Conservation (phyloP, 768 basidiomycete species). For the Gymnopilus junonius region DNA sequence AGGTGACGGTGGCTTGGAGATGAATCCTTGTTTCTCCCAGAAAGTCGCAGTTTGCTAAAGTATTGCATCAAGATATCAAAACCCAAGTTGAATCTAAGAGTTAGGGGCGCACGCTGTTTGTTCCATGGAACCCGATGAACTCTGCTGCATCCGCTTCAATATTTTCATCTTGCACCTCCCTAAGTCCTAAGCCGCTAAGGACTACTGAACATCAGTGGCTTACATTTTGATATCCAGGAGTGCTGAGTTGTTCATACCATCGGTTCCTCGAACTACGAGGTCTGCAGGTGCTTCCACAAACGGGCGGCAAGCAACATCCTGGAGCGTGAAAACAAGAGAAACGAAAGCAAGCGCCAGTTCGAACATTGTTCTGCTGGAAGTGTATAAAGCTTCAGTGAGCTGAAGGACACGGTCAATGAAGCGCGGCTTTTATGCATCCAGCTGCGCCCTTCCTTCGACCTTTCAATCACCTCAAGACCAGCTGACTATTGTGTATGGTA, state of each 20-base stretch:
- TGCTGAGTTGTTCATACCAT: not conserved
- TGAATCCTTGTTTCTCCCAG: not conserved
- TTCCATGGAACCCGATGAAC: conserved; percentile 8
- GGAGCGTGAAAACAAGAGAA: not conserved
- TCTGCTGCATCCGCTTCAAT: not conserved
- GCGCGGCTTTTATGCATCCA: not conserved
- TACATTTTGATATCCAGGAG: not conserved
- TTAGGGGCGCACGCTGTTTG: not conserved
- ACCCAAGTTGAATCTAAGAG: not conserved
- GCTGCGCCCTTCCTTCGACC: not conserved
- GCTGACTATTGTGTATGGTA: not conserved
- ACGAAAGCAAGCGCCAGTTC: not conserved
- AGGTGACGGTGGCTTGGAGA: not conserved
- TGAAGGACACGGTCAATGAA: not conserved
- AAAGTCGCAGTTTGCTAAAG: not conserved
- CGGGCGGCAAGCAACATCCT: not conserved
- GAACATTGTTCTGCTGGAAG: not conserved
- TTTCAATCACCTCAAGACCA: not conserved
- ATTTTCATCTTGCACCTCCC: not conserved
- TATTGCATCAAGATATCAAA: not conserved
- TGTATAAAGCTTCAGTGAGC: not conserved
- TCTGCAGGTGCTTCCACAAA: not conserved
- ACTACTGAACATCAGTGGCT: not conserved
- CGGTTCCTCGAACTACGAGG: not conserved
- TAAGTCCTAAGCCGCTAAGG: not conserved